Evolutionary conservation across 345 rosid genomes (phyloP), one percentile per base, ranked within the genome.

Genomic region (Dimocarpus longan): DNA sequence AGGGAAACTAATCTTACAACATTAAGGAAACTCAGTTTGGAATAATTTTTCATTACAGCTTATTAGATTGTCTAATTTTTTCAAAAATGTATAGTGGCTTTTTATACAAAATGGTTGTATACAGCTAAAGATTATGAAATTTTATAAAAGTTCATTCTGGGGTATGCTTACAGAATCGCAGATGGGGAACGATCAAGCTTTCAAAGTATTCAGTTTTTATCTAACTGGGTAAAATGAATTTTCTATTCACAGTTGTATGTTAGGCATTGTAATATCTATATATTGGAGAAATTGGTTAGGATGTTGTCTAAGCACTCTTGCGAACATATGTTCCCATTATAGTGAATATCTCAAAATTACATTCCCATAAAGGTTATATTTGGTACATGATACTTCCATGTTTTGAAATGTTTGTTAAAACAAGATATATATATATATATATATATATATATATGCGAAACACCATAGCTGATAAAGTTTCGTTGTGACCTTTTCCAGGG

Each of bases 401-500:
- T 26, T 65, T 24, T 64, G 60, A 63, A 54, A 24, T 64, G 70
- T 19, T 46, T 16, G 54, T 63, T 26, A 63, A 24, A 5, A 75
- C 18, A 11, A 6, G 18, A 21, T 10, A 26, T 44, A 10, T 44
- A 42, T 60, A 22, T n/a, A 57, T 6, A n/a, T 18, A 60, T 62
- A 42, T 16, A 63, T 73, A 48, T 15, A 32, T 40, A 66, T 21
- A n/a, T 65, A 60, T 39, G 42, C 37, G 70, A 22, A 6, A 73
- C 69, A 10, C 57, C 67, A 43, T 43, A 39, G 37, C 39, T 60
- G 24, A 57, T 15, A 22, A 9, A 11, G n/a, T 24, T 40, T 6
- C 15, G 26, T 73, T 43, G 28, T 71, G 24, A 40, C 60, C 48
- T 75, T 80, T 63, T 39, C 67, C 85, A 92, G 99, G 99, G 93